A percentile compares a stretch with the other conserved stretches of the same genome.
phyloP scores from a whole-genome alignment of 2,329 filamentous ascomycete genomes.

The Aspergillus sp. region DNA sequence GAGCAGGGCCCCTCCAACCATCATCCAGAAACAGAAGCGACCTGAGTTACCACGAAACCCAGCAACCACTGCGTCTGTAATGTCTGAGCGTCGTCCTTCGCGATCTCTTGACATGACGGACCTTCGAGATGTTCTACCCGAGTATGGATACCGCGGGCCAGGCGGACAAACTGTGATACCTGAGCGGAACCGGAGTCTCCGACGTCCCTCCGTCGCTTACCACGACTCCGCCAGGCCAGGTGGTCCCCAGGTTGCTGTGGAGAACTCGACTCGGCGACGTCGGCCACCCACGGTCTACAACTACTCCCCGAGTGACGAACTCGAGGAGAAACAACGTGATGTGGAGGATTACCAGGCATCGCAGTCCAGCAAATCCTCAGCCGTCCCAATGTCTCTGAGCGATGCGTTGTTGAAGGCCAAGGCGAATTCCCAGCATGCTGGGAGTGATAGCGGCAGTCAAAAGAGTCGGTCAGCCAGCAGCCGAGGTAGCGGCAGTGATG shows the following conservation, averaged over 20 bases:
- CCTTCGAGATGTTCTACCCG: conserved; percentile 32
- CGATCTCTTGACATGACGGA: conserved; percentile 36
- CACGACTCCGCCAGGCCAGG: conserved; percentile 32
- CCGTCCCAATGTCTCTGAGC: conserved; percentile 31
- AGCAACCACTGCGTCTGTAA: conserved; percentile 29
- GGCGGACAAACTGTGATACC: conserved; percentile 32
- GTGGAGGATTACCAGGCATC: conserved; percentile 43
- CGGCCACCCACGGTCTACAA: conserved; percentile 31
- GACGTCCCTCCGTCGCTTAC: conserved; percentile 31
- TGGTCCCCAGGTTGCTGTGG: conserved; percentile 29
- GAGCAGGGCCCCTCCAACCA: conserved; percentile 28
- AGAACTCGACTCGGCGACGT: conserved; percentile 32
- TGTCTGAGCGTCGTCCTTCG: conserved; percentile 31
- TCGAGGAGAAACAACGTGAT: conserved; percentile 40
- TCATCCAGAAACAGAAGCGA: conserved; percentile 39
- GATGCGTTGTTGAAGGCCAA: conserved; percentile 37
- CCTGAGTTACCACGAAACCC: conserved; percentile 33
- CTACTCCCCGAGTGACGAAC: conserved; percentile 23
- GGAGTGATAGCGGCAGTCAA: conserved; percentile 42
- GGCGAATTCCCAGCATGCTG: conserved; percentile 24
- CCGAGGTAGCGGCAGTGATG: conserved; percentile 39
- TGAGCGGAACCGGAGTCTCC: conserved; percentile 36
- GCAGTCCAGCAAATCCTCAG: conserved; percentile 24
- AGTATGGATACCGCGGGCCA: conserved; percentile 30
- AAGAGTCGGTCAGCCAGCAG: conserved; percentile 44